Percentiles rank a stretch among this genome's conserved stretches.
Evolutionary conservation across 1,284 basidiomycete species (phyloP).

Genomic region (Ganoderma meredithae): DNA sequence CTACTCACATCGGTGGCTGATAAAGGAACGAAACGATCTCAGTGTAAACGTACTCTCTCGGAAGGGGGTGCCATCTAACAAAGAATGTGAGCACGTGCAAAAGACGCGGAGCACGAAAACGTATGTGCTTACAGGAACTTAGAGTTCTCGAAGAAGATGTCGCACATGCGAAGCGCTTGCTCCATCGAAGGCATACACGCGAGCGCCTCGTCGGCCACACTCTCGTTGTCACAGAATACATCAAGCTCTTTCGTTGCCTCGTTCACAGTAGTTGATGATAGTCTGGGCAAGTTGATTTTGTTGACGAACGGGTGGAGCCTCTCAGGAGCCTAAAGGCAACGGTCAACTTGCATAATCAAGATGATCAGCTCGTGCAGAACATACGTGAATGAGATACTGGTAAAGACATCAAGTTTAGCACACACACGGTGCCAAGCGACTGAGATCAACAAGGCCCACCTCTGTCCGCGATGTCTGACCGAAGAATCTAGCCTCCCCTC

Average conservation of each 20-base stretch:
- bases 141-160: constrained; percentile 61
- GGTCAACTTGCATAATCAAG: not conserved
- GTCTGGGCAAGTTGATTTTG: constrained; percentile 19
- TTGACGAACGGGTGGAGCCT: constrained; percentile 20
- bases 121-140: constrained; percentile 51
- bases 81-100: not conserved
- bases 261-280: constrained; percentile 34
- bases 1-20: constrained; percentile 45
- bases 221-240: constrained; percentile 40
- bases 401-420: not conserved
- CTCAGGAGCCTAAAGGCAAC: constrained; percentile 31
- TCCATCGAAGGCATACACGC: constrained; percentile 54
- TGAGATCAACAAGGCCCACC: constrained; percentile 42
- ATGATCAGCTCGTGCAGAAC: constrained; percentile 18
- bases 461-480: constrained; percentile 71
- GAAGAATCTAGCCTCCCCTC: constrained; percentile 63
- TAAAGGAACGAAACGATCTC: constrained; percentile 57
- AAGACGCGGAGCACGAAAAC: constrained; percentile 23
- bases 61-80: constrained; percentile 39
- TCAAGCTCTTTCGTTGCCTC: constrained; percentile 44
- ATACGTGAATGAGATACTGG: constrained; percentile 61
- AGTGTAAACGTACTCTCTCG: constrained; percentile 51
- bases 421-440: constrained; percentile 1
- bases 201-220: constrained; percentile 50
- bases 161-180: constrained; percentile 61